phyloP scores from a whole-genome alignment of 441 rosid species.

The Brassica balearica region DNA sequence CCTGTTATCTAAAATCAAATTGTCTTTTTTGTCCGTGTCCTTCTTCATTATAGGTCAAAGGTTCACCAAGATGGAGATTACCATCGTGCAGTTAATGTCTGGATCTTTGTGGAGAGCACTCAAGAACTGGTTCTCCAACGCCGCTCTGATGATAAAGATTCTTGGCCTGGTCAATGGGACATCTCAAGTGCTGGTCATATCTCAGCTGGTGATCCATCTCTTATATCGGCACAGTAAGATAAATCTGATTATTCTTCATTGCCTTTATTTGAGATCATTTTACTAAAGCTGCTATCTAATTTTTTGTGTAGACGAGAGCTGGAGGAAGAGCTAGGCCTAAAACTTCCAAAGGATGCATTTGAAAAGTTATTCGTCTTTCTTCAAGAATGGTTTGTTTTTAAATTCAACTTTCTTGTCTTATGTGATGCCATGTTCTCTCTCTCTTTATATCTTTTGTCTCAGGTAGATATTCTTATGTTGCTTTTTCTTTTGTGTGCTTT shows the following conservation, averaged over 20 bases:
- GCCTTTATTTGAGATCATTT: conserved; percentile 5
- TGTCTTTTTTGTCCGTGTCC: background rate
- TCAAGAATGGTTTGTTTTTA: conserved; percentile 85
- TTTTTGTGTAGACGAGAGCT: conserved; percentile 76
- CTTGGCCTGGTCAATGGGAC: conserved; percentile 90
- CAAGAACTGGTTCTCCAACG: conserved; percentile 76
- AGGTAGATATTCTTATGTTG: background rate
- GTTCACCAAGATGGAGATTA: conserved; percentile 90
- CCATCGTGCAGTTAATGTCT: conserved; percentile 82
- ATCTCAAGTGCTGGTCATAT: conserved; percentile 95
- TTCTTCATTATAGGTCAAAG: conserved; percentile 53
- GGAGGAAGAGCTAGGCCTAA: conserved; percentile 83
- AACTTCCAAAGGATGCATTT: conserved; percentile 90
- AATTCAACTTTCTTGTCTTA: conserved; percentile 6
- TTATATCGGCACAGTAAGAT: conserved; percentile 73
- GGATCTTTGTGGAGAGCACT: conserved; percentile 84
- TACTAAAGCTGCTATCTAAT: background rate
- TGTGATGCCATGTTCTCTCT: background rate
- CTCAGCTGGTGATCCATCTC: conserved; percentile 83
- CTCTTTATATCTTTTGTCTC: background rate
- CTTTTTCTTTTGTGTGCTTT: conserved; percentile 27
- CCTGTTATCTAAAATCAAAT: conserved; percentile 19
- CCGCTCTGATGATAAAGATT: conserved; percentile 80
- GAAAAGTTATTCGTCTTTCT: conserved; percentile 74
- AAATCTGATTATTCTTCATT: conserved; percentile 16